Evolutionary conservation across 495 filamentous ascomycete species (phyloP).

Genomic region (Letharia lupina): DNA sequence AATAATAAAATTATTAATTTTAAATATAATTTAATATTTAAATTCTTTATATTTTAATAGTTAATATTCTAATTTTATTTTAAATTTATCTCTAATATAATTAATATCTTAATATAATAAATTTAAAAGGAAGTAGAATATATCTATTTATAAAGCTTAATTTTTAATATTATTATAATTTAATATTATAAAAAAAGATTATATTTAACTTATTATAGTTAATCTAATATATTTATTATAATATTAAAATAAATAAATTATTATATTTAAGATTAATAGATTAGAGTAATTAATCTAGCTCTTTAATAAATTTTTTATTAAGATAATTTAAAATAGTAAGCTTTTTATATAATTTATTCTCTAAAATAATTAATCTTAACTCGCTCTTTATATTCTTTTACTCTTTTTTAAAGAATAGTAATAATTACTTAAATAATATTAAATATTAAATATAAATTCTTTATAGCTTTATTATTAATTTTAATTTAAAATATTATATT

Average conservation of each 20-base stretch:
- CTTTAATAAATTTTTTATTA: neutral
- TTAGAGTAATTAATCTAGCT: no score
- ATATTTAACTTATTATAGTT: neutral
- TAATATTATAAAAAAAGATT: neutral
- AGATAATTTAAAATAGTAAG: neutral
- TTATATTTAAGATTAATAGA: no score
- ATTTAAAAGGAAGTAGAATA: neutral
- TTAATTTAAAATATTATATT: neutral
- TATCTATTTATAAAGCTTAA: neutral
- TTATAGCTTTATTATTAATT: neutral
- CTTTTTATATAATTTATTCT: neutral
- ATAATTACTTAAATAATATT: neutral
- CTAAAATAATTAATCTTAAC: neutral
- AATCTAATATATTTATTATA: no score
- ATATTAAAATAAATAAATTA: no score
- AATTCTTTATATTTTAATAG: no score
- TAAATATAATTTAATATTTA: neutral
- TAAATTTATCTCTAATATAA: no score
- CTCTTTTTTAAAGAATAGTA: neutral
- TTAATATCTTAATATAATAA: no score
- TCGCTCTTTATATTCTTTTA: neutral
- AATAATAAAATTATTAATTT: neutral
- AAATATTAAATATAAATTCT: neutral
- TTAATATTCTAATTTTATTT: no score
- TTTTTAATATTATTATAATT: neutral